These are phyloP conservation scores for Candida fluviatilis DNA, from an alignment of 805 yeast species.

Conservation along the genomic window DNA sequence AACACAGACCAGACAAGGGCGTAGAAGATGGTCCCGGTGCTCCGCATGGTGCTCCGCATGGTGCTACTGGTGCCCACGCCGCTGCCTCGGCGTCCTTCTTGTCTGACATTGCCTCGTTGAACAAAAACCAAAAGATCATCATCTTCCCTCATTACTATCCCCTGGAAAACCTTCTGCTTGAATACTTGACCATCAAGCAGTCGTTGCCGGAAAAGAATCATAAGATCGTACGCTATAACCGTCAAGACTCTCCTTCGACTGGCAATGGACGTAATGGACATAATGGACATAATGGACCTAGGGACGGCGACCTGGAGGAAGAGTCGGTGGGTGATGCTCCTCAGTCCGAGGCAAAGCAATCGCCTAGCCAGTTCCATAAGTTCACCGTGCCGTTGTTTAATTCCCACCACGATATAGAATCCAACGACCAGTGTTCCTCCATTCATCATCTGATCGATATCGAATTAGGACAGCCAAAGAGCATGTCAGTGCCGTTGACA, in stretches of 20 bases:
- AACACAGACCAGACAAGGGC: no score
- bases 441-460: not conserved
- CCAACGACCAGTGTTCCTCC: not conserved
- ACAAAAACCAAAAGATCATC: not conserved
- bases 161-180: not conserved
- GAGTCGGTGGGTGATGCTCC: no score
- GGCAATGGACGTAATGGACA: no score
- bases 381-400: not conserved
- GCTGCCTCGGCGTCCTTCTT: not conserved
- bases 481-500: slow-evolving; percentile 1
- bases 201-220: not conserved
- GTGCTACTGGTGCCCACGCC: not conserved
- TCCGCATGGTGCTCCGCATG: not conserved
- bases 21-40: not conserved
- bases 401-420: not conserved
- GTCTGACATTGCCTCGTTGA: not conserved
- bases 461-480: slow-evolving; percentile 3
- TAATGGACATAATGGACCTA: no score
- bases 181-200: not conserved
- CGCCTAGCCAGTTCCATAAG: not conserved
- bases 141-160: slow-evolving; percentile 2
- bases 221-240: not conserved
- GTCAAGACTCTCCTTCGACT: no score
- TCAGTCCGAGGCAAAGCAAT: not conserved
- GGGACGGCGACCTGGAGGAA: no score